phyloP scores from a whole-genome alignment of 2,329 filamentous ascomycete species.

The Orbilia oligospora region DNA sequence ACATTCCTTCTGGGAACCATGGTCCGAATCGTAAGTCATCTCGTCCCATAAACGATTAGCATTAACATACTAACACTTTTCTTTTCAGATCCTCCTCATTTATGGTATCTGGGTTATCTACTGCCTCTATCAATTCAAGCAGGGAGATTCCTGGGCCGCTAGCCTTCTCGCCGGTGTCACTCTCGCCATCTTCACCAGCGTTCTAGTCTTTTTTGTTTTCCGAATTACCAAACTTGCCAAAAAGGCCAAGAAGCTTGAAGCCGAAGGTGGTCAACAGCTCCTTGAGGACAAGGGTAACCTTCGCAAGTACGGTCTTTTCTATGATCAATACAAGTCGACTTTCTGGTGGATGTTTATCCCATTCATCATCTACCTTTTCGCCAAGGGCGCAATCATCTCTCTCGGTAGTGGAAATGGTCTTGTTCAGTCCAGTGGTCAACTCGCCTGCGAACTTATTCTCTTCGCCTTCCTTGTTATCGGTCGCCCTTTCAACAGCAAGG shows the following conservation, averaged over 20 bases:
- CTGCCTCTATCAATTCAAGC: constrained; percentile 94
- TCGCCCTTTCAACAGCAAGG: constrained; percentile 87
- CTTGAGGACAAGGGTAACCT: constrained; percentile 92
- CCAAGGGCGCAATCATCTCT: constrained; percentile 87
- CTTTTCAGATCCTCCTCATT: constrained; percentile 78
- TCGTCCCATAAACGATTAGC: background rate
- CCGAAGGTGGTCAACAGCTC: constrained; percentile 76
- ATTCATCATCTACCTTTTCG: constrained; percentile 88
- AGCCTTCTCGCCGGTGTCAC: constrained; percentile 87
- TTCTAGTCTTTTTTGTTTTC: constrained; percentile 86
- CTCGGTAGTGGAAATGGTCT: constrained; percentile 88
- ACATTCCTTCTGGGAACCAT: constrained; percentile 89
- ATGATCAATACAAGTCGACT: constrained; percentile 92
- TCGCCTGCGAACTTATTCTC: constrained; percentile 85
- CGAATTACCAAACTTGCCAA: constrained; percentile 84
- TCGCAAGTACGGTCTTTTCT: constrained; percentile 97
- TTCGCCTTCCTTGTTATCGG: constrained; percentile 84
- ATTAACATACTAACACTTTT: constrained; percentile 26
- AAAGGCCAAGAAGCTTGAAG: constrained; percentile 80
- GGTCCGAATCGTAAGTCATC: constrained; percentile 75
- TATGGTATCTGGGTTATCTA: constrained; percentile 97
- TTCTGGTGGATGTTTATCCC: constrained; percentile 99
- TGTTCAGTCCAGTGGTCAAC: constrained; percentile 82
- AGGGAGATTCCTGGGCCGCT: constrained; percentile 93
- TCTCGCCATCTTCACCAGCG: constrained; percentile 81